Base-by-base conservation (phyloP, 495 filamentous ascomycete genomes). In the Hypoxylon lenormandii region DNA sequence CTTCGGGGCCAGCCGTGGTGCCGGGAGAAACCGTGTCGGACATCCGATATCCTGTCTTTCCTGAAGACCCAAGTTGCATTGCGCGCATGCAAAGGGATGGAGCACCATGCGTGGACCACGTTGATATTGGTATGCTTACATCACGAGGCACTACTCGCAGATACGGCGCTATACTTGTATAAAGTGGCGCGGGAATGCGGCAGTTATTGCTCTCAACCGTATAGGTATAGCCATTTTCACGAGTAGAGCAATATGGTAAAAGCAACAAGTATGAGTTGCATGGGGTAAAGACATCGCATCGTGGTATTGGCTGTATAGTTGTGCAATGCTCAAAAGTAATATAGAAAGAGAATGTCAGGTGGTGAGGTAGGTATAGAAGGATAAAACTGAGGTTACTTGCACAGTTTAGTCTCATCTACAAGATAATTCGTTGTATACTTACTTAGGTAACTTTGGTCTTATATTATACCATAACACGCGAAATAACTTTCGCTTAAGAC, bases 371-470 rank as follows among this genome's bases (percentile, higher is more conserved):
- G n/a, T 11, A 42, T 42, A n/a, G 13, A 42, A 42, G 15, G 12
- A 8, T 8, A 11, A 33, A 42, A 13, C 6, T 16, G 38, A 15
- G 1, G 12, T 42, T 45, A 16, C 10, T 2, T 42, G 38, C 16
- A 3, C n/a, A 5, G 16, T n/a, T 16, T 16, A 42, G 5, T 15
- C 42, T 45, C 21, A 46, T 37, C 5, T 16, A 40, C 30, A 33
- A 19, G 36, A 16, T 8, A 43, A n/a, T n/a, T 22, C 18, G 15
- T 33, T 23, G 38, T 64, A 42, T 48, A n/a, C n/a, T n/a, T n/a
- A n/a, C n/a, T n/a, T n/a, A n/a, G n/a, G n/a, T n/a, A 55, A 64
- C 60, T 11, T 21, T 10, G 7, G 42, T 45, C 42, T 45, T 8
- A 8, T 19, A 45, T 19, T 45, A 45, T 19, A 45, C 16, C 5